Base-by-base conservation (phyloP, 2,329 filamentous ascomycete genomes). In the Ophiostoma novo-ulmi region DNA sequence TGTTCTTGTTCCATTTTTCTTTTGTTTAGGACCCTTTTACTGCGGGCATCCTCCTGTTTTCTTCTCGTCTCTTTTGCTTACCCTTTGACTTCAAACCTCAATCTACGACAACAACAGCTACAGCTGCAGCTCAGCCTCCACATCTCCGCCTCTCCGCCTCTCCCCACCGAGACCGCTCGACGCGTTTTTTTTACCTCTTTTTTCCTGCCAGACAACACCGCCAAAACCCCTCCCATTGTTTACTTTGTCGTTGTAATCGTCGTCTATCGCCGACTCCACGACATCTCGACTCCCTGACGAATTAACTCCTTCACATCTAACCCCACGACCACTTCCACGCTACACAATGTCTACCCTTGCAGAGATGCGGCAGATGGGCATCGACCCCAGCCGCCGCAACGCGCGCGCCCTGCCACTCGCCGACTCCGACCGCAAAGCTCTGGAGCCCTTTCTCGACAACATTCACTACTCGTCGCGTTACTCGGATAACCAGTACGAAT, bases 391-490 rank as follows among this genome's bases (percentile, higher is more conserved):
- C 76, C 89, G 94, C 79, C 91, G 94, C 79, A 98, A 98, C 83
- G 91, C 91, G 82, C 87, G 88, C 79, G 92, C 95, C 61, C 89
- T 94, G 73, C 87, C 90, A 73, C 83, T 99, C 71, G 88, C 89
- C 41, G 93, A 97, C 74, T 82, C 85, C 22, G 95, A 99, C 85
- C 89, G 91, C 75, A 88, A 90, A 75, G 88, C 90, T 72, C 85
- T 99, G 72, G 93, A 97, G 73, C 94, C 98, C 80, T 98, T 92
- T 78, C 88, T 95, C 75, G 93, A 98, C 77, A 88, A 88, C 41
- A 99, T 99, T 76, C 94, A 98, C 81, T 99, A 99, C 82, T 98
- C 94, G 69, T 70, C 71, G 48, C 73, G 74, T 70, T 99, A 99
- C 80, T 94, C 90, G 38, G 95, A 99, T 78, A 89, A 88, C 81